Evolutionary conservation across 1,284 basidiomycete species (phyloP), one percentile per base, ranked within the genome.

Genomic region (Cutaneotrichosporon cyanovorans): DNA sequence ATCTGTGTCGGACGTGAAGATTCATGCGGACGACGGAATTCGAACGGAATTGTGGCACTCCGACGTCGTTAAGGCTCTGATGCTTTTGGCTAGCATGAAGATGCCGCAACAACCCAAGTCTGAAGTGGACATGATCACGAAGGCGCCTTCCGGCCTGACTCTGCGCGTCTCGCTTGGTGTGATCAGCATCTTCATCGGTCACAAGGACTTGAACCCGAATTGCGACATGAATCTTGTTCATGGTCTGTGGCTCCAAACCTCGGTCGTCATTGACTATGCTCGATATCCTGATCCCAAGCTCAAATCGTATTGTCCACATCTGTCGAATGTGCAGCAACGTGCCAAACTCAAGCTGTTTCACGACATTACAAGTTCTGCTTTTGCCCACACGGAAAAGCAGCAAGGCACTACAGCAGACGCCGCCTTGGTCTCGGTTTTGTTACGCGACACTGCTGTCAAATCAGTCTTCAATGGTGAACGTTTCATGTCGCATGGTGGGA

Each of bases 31-130:
- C 54, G 77, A 78, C 4, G 65, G 68, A 2, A 50, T 85, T 18
- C 78, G 79, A 39, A 47, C 85, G 37, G 84, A 88, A 61, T 66
- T 88, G 10, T 88, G 85, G 84, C 79, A 84, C 48, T 77, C 78
- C 5, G 74, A 77, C 39, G 81, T 81, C 19, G 72, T 87, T 40
- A 75, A 76, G 35, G 76, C 79, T 2, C 63, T 83, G 21, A 70
- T 74, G 10, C 37, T 48, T 51, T 78, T 22, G 55, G 76, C 2
- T 53, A 49, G 75, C 33, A 51, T 56, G 60, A 60, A 48, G 36
- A 51, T 40, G 16, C 23, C 38, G 10, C 32, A n/a, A 31, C 42
- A 22, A n/a, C 44, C 41, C 16, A 46, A 34, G 8, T 45, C 34
- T 9, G 55, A 74, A 38, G 62, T 78, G 11, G 73, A 76, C 41